Percentiles rank a stretch among this genome's conserved stretches.
phyloP scores from a whole-genome alignment of 1,284 basidiomycete genomes.

The Cystobasidium sp. region DNA sequence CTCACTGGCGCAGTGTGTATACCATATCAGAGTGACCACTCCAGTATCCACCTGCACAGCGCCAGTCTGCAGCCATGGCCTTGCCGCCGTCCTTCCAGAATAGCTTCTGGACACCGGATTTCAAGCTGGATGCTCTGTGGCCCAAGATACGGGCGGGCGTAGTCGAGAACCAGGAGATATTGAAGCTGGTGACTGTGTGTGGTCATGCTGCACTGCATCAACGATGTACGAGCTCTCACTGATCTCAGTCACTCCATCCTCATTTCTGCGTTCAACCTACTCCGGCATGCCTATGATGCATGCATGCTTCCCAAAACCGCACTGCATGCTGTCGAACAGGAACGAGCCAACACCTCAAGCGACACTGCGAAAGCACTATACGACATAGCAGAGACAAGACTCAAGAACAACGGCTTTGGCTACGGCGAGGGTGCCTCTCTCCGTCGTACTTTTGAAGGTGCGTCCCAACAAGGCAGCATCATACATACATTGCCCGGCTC shows the following conservation, averaged over 20 bases:
- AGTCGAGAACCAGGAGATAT: conserved; percentile 38
- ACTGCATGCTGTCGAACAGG: conserved; percentile 12
- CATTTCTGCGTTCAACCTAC: neutral
- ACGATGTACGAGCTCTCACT: no score
- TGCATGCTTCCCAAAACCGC: neutral
- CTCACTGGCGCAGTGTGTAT: no score
- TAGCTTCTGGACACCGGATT: conserved; percentile 37
- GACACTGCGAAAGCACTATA: conserved; percentile 29
- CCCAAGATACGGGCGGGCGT: conserved; percentile 31
- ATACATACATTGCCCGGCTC: neutral
- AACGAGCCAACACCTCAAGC: conserved; percentile 29
- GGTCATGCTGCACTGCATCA: neutral
- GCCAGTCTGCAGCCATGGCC: conserved; percentile 10
- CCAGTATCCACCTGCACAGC: neutral
- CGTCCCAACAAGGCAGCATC: neutral
- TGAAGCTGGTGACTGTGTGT: conserved; percentile 25
- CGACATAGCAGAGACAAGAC: conserved; percentile 12
- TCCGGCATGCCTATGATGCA: neutral
- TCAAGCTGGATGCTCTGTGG: conserved; percentile 25
- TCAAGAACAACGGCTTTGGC: conserved; percentile 30
- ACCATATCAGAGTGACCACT: no score
- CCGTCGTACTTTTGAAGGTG: conserved; percentile 37
- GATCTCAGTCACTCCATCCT: neutral
- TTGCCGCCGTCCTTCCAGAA: conserved; percentile 34
- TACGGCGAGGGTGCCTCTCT: conserved; percentile 38